A percentile compares a stretch with the other conserved stretches of the same genome.
Evolutionary conservation across 1,139 yeast species (phyloP).

Genomic region (Scheffersomyces titani): DNA sequence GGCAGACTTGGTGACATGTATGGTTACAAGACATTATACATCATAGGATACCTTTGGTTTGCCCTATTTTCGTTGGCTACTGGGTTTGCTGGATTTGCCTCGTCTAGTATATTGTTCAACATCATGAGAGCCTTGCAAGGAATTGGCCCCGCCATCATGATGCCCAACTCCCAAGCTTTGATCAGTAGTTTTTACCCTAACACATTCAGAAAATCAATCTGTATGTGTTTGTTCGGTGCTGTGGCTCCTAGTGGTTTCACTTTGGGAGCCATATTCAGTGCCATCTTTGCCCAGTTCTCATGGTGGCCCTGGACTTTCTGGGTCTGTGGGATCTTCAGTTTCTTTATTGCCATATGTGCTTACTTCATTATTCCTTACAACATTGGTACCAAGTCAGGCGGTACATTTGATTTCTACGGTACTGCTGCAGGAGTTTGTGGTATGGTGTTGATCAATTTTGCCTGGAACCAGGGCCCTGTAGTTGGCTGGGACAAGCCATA

Average conservation of each 20-base stretch:
- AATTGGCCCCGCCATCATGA: conserved; percentile 55
- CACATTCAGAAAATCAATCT: conserved; percentile 40
- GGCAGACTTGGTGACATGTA: conserved; percentile 67
- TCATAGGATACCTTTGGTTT: conserved; percentile 51
- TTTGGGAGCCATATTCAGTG: conserved; percentile 50
- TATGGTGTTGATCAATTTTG: conserved; percentile 50
- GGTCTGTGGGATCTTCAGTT: conserved; percentile 41
- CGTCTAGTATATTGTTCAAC: conserved; percentile 45
- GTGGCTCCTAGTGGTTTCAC: conserved; percentile 61
- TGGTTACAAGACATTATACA: conserved; percentile 54
- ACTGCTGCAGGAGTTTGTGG: conserved; percentile 49
- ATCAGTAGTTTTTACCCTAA: conserved; percentile 53
- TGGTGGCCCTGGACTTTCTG: conserved; percentile 66
- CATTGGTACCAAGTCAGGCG: conserved; percentile 22
- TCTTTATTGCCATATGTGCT: conserved; percentile 28
- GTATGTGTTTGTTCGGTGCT: conserved; percentile 55
- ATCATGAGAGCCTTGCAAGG: conserved; percentile 62
- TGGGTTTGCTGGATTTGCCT: conserved; percentile 51
- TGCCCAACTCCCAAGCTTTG: conserved; percentile 60
- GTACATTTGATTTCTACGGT: conserved; percentile 50
- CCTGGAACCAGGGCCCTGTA: conserved; percentile 65
- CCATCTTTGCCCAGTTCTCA: conserved; percentile 40
- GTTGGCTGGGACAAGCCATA: conserved; percentile 57
- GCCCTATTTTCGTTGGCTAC: conserved; percentile 50
- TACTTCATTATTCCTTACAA: conserved; percentile 45